These are phyloP conservation scores for Eucalyptus regnans DNA, from an alignment of 345 rosid genomes.

Conservation along the genomic window DNA sequence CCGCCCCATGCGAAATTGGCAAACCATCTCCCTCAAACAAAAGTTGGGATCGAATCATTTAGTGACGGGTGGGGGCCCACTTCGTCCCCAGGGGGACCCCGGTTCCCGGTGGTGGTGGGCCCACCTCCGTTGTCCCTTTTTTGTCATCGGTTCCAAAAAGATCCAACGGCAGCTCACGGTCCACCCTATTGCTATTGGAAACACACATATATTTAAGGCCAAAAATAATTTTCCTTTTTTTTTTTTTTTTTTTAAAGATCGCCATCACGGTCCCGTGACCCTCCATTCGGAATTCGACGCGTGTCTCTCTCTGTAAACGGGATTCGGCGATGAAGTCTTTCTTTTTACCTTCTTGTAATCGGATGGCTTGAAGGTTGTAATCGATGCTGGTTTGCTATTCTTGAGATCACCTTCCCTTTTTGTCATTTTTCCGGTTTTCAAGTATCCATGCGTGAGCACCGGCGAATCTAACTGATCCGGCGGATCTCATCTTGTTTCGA, in stretches of 20 bases:
- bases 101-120: background rate
- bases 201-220: background rate
- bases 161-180: background rate
- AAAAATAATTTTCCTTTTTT: background rate
- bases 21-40: background rate
- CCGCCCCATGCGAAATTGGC: background rate
- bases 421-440: background rate
- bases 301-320: background rate
- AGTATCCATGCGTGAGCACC: background rate
- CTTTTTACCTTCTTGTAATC: background rate
- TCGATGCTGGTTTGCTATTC: background rate
- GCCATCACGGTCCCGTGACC: background rate
- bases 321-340: fast-evolving
- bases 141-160: background rate
- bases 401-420: background rate
- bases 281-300: background rate
- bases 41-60: background rate
- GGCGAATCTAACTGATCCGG: background rate
- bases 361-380: background rate
- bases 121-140: background rate
- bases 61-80: background rate
- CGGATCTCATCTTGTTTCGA: background rate
- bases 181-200: background rate
- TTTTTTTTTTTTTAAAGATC: background rate
- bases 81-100: background rate